Evolutionary conservation across 495 filamentous ascomycete genomes (phyloP).

Genomic region (Xylaria telfairii): DNA sequence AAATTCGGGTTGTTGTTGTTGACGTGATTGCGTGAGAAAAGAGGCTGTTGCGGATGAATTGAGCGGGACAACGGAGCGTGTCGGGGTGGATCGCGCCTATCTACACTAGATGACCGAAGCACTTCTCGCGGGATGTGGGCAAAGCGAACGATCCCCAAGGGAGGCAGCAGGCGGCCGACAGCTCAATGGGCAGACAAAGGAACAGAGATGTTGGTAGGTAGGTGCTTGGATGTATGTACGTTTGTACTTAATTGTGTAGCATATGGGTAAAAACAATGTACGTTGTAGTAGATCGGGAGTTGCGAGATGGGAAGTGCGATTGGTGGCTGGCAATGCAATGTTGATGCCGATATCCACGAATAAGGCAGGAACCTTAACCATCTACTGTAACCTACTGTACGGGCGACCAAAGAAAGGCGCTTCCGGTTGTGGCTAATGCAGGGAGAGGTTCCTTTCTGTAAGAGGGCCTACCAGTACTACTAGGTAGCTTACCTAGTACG

Average conservation of each 20-base stretch:
- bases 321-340: conserved; percentile 12
- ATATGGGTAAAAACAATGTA: conserved; percentile 1
- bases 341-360: conserved; percentile 11
- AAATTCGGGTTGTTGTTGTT: not conserved
- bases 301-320: not conserved
- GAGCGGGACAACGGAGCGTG: conserved; percentile 11
- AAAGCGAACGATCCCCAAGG: not conserved
- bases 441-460: not conserved
- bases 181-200: conserved; percentile 1
- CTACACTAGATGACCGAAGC: not conserved
- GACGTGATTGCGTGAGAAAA: not conserved
- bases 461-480: not conserved
- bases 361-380: not conserved
- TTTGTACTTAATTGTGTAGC: too few relatives aligned
- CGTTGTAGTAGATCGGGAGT: not conserved
- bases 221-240: too few relatives aligned
- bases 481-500: too few relatives aligned
- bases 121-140: not conserved
- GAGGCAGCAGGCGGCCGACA: not conserved
- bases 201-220: not conserved
- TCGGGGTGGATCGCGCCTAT: not conserved
- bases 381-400: not conserved
- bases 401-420: not conserved
- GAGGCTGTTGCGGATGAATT: not conserved
- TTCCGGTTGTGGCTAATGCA: conserved; percentile 7